These are phyloP conservation scores for Thelonectria rubi DNA, from an alignment of 2,329 filamentous ascomycete species.

Conservation along the genomic window DNA sequence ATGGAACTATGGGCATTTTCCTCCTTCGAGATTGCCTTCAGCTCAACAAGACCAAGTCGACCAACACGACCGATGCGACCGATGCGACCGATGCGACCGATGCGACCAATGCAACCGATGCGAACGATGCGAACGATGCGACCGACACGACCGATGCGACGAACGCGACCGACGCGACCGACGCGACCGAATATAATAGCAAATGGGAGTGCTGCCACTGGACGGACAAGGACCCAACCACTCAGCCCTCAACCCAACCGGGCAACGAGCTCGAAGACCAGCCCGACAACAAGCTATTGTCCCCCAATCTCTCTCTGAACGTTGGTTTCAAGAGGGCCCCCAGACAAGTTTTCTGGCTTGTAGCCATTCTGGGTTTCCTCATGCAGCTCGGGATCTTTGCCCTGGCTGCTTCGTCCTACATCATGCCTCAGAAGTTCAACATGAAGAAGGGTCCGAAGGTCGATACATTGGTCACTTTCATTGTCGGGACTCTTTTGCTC, in stretches of 20 bases:
- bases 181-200: too few relatives aligned
- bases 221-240: too few relatives aligned
- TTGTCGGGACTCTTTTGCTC: not conserved
- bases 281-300: too few relatives aligned
- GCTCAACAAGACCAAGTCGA: not conserved
- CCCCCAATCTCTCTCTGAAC: slow-evolving; percentile 15
- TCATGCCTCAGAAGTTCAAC: not conserved
- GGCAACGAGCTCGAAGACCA: too few relatives aligned
- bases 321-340: slow-evolving; percentile 14
- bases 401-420: not conserved
- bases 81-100: too few relatives aligned
- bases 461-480: not conserved
- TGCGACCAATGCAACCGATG: too few relatives aligned
- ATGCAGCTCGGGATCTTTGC: not conserved
- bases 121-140: too few relatives aligned
- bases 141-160: too few relatives aligned
- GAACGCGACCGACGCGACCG: too few relatives aligned
- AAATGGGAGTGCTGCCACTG: too few relatives aligned
- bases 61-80: not conserved
- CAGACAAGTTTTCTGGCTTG: not conserved
- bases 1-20: not conserved
- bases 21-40: not conserved
- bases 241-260: too few relatives aligned
- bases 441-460: not conserved
- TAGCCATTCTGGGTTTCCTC: not conserved